phyloP scores from a whole-genome alignment of 2,329 filamentous ascomycete species.

The Madurella fahalii region DNA sequence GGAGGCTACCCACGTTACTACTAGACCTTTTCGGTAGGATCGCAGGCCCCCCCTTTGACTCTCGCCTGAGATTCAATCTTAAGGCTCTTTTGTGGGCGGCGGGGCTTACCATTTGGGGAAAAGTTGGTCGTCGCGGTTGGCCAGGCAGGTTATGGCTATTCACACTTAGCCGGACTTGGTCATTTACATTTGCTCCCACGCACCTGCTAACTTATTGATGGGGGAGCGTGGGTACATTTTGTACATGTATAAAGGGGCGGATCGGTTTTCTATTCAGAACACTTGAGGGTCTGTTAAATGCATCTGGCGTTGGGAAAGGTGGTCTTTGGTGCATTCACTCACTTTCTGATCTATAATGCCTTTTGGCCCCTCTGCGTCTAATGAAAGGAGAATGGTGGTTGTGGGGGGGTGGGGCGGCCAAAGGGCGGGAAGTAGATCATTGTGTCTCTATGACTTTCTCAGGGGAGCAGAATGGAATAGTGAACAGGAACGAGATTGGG shows the following conservation, averaged over 20 bases:
- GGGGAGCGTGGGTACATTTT: not conserved
- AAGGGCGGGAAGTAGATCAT: no score
- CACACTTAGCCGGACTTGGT: not conserved
- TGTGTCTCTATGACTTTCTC: no score
- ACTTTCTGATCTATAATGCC: not conserved
- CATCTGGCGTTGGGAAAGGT: not conserved
- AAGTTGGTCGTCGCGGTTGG: not conserved
- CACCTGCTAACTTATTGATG: not conserved
- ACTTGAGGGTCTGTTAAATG: not conserved
- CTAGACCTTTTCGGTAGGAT: not conserved
- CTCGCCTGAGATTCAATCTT: no score
- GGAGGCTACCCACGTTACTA: not conserved
- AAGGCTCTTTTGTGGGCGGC: no score
- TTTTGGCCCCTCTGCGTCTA: not conserved
- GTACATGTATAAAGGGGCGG: not conserved
- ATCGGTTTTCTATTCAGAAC: not conserved
- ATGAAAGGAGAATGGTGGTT: not conserved
- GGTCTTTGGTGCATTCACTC: not conserved
- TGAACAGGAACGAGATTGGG: no score
- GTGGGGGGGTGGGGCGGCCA: no score
- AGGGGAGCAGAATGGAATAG: no score
- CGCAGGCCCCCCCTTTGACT: no score
- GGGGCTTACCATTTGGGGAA: not conserved
- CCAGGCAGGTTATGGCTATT: not conserved
- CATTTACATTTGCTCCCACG: not conserved